A percentile compares a stretch with the other conserved stretches of the same genome.
Conservation (phyloP, 2,329 filamentous ascomycete species). For the Colletotrichum cordylinicola region DNA sequence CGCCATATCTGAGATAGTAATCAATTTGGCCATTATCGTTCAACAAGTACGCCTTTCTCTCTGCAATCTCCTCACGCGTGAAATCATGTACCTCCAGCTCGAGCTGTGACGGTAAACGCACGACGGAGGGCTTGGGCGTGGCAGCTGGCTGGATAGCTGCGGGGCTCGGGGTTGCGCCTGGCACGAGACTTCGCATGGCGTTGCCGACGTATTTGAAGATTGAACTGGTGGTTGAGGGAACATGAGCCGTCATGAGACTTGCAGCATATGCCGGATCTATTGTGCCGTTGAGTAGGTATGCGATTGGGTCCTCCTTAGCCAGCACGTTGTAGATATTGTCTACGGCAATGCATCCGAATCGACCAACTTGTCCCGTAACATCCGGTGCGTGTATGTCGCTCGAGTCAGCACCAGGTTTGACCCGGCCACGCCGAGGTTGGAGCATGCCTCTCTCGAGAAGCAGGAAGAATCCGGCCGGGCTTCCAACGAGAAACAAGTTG, state of each 20-base stretch:
- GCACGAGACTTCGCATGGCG: slow-evolving; percentile 67
- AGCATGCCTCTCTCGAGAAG: slow-evolving; percentile 78
- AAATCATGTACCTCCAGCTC: slow-evolving; percentile 97
- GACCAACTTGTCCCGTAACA: slow-evolving; percentile 79
- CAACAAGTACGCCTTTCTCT: slow-evolving; percentile 83
- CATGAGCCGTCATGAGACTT: slow-evolving; percentile 76
- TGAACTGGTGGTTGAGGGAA: slow-evolving; percentile 74
- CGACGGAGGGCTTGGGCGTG: slow-evolving; percentile 39
- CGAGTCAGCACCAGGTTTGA: slow-evolving; percentile 76
- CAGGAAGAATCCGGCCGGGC: slow-evolving; percentile 91
- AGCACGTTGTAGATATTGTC: slow-evolving; percentile 98
- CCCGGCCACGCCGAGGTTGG: slow-evolving; percentile 75
- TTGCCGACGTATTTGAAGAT: slow-evolving; percentile 70
- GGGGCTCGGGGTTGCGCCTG: slow-evolving; percentile 44
- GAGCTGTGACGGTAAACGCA: slow-evolving; percentile 68
- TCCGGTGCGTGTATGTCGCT: slow-evolving; percentile 60
- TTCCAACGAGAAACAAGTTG: slow-evolving; percentile 88
- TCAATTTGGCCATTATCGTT: slow-evolving; percentile 98
- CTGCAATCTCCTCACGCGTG: slow-evolving; percentile 87
- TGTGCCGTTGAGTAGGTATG: slow-evolving; percentile 89
- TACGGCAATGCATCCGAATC: slow-evolving; percentile 89
- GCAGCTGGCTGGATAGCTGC: slow-evolving; percentile 23
- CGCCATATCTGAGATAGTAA: slow-evolving; percentile 82
- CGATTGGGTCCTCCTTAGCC: slow-evolving; percentile 74
- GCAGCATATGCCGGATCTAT: slow-evolving; percentile 83